Base-by-base conservation (phyloP, 345 rosid species). In the Rhodomyrtus tomentosa region DNA sequence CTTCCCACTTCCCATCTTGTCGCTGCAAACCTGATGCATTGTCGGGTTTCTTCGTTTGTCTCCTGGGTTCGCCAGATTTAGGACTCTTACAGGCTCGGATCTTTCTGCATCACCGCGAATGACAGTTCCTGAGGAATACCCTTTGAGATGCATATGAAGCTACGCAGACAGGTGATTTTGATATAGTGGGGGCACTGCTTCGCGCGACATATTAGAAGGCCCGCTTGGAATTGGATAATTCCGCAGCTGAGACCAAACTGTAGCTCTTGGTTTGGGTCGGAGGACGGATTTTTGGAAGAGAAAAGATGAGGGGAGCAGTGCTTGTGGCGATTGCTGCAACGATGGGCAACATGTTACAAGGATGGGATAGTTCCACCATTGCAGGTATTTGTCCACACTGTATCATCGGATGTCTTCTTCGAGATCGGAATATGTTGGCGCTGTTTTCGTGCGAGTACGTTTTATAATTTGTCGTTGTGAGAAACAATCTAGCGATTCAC, bases 331-430 rank as follows among this genome's bases (percentile, higher is more conserved):
- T 88, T 85, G 91, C 87, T 55, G 92, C 92, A 53, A 84, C 91
- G 4, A 50, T 88, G 11, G 92, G 90, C 49, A 89, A 85, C 76
- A 16, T 90, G 86, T 84, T 90, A 22, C 90, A 87, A 54, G 92
- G 92, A 80, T 89, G 92, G 92, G 92, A 88, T 83, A 84, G 87
- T 84, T 84, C 92, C 5, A 85, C 91, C 74, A 85, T 88, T 52
- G 90, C 90, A 58, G 92, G 92, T 90, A 80, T 21, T 73, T 48
- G 53, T 50, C 36, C 7, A 18, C 24, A 21, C n/a, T 59, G 76
- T 42, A 73, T 14, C 18, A 7, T 76, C 85, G 6, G 25, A 68
- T 20, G 68, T 40, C 50, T 25, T 25, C 84, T 55, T 50, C 21
- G 22, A 81, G 42, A 50, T 81, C 58, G 6, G 55, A 81, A 50